Conservation (phyloP, 2,329 filamentous ascomycete genomes). For the Fulvia fulva region DNA sequence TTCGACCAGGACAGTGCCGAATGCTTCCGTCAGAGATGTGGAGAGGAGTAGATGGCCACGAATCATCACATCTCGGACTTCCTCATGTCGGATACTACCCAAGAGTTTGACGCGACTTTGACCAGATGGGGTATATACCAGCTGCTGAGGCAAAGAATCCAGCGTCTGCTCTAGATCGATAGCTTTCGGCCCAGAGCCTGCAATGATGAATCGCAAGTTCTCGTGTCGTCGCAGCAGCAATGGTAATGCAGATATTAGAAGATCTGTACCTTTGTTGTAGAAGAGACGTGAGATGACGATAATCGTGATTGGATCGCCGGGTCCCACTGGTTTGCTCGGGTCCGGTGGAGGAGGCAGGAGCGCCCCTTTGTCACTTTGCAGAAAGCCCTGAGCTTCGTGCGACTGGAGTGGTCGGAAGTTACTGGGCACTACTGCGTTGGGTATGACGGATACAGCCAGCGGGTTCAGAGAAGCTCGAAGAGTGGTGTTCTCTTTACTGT, state of each 20-base stretch:
- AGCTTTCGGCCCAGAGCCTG: slow-evolving; percentile 89
- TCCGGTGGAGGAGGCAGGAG: slow-evolving; percentile 46
- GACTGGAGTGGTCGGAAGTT: slow-evolving; percentile 75
- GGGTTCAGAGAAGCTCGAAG: slow-evolving; percentile 91
- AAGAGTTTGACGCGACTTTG: slow-evolving; percentile 92
- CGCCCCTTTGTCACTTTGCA: slow-evolving; percentile 23
- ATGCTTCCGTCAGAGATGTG: slow-evolving; percentile 91
- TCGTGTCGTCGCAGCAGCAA: slow-evolving; percentile 84
- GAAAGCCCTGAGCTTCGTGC: slow-evolving; percentile 24
- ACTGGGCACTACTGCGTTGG: slow-evolving; percentile 93
- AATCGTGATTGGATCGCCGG: slow-evolving; percentile 86
- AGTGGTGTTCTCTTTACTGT: slow-evolving; percentile 95
- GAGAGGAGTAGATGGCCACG: slow-evolving; percentile 95
- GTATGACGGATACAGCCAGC: slow-evolving; percentile 95
- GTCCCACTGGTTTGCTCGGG: slow-evolving; percentile 66
- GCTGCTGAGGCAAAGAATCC: slow-evolving; percentile 50
- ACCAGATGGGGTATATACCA: slow-evolving; percentile 48
- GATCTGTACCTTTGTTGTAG: slow-evolving; percentile 97
- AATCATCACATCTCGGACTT: slow-evolving; percentile 96
- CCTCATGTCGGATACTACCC: slow-evolving; percentile 88
- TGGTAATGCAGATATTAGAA: slow-evolving; percentile 93
- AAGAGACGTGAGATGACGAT: slow-evolving; percentile 96
- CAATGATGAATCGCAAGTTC: slow-evolving; percentile 95
- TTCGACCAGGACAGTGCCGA: slow-evolving; percentile 96
- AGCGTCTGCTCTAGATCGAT: slow-evolving; percentile 99